Percentiles rank a stretch among this genome's conserved stretches.
These are phyloP conservation scores for Fraxinus ornus DNA, from an alignment of 305 asterid genomes.

Conservation along the genomic window DNA sequence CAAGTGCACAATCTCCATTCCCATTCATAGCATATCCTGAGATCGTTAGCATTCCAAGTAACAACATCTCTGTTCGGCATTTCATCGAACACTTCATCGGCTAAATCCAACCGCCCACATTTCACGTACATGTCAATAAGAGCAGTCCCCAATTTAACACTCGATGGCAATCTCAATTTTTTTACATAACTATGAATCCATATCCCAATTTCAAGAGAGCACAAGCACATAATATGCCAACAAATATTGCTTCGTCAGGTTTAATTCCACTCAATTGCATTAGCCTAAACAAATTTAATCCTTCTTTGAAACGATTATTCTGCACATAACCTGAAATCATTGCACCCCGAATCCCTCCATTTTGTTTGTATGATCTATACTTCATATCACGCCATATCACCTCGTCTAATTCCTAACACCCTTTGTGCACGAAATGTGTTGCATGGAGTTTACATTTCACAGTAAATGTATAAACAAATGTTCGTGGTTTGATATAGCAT, in stretches of 20 bases:
- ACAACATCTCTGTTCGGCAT: slow-evolving; percentile 56
- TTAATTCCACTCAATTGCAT: slow-evolving; percentile 60
- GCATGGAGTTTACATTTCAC: no score
- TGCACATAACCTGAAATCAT: slow-evolving; percentile 78
- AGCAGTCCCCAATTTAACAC: no score
- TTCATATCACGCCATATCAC: no score
- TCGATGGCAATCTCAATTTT: slow-evolving; percentile 34
- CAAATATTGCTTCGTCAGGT: slow-evolving; percentile 70
- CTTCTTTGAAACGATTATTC: slow-evolving; percentile 69
- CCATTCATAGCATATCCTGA: slow-evolving; percentile 71
- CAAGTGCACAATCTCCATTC: slow-evolving; percentile 43
- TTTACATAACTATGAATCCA: slow-evolving; percentile 62
- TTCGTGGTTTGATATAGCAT: no score
- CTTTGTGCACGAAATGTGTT: no score
- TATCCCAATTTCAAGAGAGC: slow-evolving; percentile 65
- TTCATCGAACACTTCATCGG: slow-evolving; percentile 49
- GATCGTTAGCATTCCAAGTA: slow-evolving; percentile 74
- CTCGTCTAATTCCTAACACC: no score
- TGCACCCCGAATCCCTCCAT: slow-evolving; percentile 71
- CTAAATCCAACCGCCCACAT: slow-evolving; percentile 63
- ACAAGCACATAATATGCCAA: slow-evolving; percentile 60
- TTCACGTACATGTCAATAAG: no score
- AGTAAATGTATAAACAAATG: no score
- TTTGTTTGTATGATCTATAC: no score
- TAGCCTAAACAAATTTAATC: slow-evolving; percentile 53